Base-by-base conservation (phyloP, 805 yeast species). In the Myxozyma neotropica region DNA sequence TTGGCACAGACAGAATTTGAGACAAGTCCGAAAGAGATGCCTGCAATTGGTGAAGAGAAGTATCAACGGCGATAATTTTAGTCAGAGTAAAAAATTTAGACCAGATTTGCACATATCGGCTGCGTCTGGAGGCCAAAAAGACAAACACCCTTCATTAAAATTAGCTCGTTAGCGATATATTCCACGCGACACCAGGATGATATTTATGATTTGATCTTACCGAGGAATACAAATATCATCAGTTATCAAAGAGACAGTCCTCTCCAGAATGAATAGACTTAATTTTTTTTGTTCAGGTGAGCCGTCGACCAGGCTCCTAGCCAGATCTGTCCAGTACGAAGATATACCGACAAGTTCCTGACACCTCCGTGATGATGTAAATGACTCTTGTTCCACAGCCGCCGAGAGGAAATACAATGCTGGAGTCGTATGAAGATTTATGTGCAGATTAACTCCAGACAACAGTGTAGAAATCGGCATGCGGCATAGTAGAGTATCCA, bases 31-130 rank as follows among this genome's bases (percentile, higher is more conserved):
- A 6, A 21, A 49, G 21, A 27, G 61, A 19, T 15, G 48, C 27
- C 26, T 36, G 52, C 0, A 92, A 84, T 72, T 92, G 97, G 67
- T 92, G 91, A 67, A 89, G 74, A 0, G 96, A 88, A 0, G 96
- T 84, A 70, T 91, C 97, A 40, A 91, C 80, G 0, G 90, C 94
- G 27, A 89, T 74, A 48, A 91, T 87, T 69, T 91, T 96, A 67
- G 83, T 87, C 13, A 91, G 73, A 0, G 96, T 88, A 27, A 83
- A 77, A 68, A 78, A 91, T 59, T 88, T 79, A 44, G 82, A 78
- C 97, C 97, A 91, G 23, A 83, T 80, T 4, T 73, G 75, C 19
- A 81, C 68, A 43, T 77, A 75, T 15, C 50, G 53, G 42, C 29
- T 19, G 57, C 57, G 45, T 12, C 21, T 43, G 4, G 23, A 2